phyloP scores from a whole-genome alignment of 257 asterid species.

The Salvia hispanica region DNA sequence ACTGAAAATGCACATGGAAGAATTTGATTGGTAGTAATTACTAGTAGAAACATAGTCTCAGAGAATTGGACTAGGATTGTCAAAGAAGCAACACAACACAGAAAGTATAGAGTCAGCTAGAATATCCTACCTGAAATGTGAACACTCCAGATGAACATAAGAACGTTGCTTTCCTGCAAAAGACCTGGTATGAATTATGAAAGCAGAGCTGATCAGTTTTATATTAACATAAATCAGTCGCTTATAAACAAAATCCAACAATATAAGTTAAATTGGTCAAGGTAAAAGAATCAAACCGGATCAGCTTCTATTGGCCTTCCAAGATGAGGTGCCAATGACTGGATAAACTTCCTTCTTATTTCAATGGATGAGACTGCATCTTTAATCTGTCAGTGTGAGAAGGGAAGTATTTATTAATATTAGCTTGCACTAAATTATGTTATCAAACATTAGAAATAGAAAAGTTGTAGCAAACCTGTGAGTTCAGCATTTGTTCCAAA shows the following conservation, averaged over 20 bases:
- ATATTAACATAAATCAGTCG: conserved; percentile 19
- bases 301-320: conserved; percentile 95
- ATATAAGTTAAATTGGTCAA: conserved; percentile 22
- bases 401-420: not conserved
- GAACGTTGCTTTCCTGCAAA: conserved; percentile 84
- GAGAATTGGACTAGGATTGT: not conserved
- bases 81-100: conserved; percentile 1
- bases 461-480: conserved; percentile 60
- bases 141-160: conserved; percentile 73
- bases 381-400: conserved; percentile 54
- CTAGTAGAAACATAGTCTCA: not conserved
- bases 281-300: conserved; percentile 55
- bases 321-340: conserved; percentile 64
- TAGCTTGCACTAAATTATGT: conserved; percentile 2
- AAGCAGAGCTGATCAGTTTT: conserved; percentile 24
- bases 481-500: conserved; percentile 70
- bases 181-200: conserved; percentile 51
- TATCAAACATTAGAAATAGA: conserved; percentile 10
- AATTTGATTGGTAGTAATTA: conserved; percentile 10
- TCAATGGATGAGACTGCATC: conserved; percentile 79
- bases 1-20: not conserved
- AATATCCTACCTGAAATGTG: conserved; percentile 66
- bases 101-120: conserved; percentile 13
- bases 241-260: conserved; percentile 19
- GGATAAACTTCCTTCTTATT: conserved; percentile 69